Conservation (phyloP, 768 basidiomycete genomes). For the Mycena epipterygia region DNA sequence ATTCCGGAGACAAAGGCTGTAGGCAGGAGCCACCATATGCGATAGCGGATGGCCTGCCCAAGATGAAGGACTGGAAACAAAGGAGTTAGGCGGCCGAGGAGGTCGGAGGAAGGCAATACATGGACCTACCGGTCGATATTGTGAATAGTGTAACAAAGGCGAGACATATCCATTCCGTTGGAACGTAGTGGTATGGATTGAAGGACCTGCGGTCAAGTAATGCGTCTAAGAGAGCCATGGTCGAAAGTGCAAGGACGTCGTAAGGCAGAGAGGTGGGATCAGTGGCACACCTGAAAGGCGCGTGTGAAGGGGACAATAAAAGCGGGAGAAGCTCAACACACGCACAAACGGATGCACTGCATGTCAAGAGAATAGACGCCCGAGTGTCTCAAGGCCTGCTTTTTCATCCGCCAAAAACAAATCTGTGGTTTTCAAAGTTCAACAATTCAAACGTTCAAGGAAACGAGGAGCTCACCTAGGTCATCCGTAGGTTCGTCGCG, state of each 20-base stretch:
- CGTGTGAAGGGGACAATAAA: not conserved
- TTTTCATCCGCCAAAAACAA: not conserved
- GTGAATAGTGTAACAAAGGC: constrained; percentile 22
- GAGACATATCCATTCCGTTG: constrained; percentile 29
- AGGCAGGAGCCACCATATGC: constrained; percentile 30
- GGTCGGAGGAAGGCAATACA: not conserved
- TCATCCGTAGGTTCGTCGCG: too few relatives aligned
- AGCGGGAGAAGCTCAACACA: not conserved
- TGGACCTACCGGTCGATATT: constrained; percentile 15
- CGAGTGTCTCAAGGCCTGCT: not conserved
- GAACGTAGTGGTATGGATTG: constrained; percentile 28
- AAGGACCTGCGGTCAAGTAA: not conserved
- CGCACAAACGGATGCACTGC: constrained; percentile 3
- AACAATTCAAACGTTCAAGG: not conserved
- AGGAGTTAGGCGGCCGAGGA: not conserved
- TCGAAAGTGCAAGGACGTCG: too few relatives aligned
- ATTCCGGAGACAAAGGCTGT: constrained; percentile 27
- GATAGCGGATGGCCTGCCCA: constrained; percentile 20
- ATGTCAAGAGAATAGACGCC: constrained; percentile 12
- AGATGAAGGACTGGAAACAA: constrained; percentile 13
- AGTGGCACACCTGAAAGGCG: not conserved
- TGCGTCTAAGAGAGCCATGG: not conserved
- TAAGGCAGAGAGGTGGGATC: not conserved
- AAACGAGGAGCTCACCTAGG: too few relatives aligned
- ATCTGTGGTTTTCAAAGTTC: not conserved